phyloP scores from a whole-genome alignment of 1,284 basidiomycete genomes.

The Naganishia sp. region DNA sequence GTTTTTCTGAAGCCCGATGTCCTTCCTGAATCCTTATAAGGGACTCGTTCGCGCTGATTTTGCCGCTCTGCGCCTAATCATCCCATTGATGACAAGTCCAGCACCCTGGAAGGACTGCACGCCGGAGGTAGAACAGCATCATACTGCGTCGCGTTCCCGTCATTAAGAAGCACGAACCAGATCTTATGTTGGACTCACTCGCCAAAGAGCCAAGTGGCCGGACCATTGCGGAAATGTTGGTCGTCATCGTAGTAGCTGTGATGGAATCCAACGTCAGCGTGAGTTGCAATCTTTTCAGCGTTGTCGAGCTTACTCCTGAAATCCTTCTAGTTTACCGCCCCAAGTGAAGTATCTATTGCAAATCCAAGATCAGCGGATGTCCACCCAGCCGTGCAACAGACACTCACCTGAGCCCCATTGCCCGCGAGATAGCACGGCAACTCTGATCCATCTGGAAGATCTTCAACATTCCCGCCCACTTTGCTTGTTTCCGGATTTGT shows the following conservation, averaged over 20 bases:
- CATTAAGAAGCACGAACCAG: background rate
- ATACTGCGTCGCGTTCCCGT: conserved; percentile 30
- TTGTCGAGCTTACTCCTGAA: conserved; percentile 8
- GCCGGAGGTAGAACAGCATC: conserved; percentile 39
- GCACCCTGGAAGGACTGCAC: conserved; percentile 35
- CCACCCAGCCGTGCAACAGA: conserved; percentile 13
- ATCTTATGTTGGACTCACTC: conserved; percentile 29
- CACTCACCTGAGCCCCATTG: conserved; percentile 36
- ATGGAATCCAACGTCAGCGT: background rate
- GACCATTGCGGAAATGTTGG: conserved; percentile 38
- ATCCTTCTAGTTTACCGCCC: conserved; percentile 29
- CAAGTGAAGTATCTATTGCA: conserved; percentile 10
- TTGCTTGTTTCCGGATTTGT: conserved; percentile 33
- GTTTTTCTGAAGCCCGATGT: no score
- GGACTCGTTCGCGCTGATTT: no score
- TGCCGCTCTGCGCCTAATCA: background rate
- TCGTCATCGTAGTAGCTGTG: conserved; percentile 37
- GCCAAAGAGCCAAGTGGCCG: conserved; percentile 39
- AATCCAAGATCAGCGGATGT: conserved; percentile 17
- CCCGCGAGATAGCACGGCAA: conserved; percentile 32
- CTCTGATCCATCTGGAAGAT: conserved; percentile 40
- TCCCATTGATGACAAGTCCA: conserved; percentile 35
- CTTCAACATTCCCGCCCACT: conserved; percentile 33
- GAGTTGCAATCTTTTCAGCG: background rate
- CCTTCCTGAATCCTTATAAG: no score